These are phyloP conservation scores for Tylopilus subfusipes DNA, from an alignment of 768 basidiomycete species.

Conservation along the genomic window DNA sequence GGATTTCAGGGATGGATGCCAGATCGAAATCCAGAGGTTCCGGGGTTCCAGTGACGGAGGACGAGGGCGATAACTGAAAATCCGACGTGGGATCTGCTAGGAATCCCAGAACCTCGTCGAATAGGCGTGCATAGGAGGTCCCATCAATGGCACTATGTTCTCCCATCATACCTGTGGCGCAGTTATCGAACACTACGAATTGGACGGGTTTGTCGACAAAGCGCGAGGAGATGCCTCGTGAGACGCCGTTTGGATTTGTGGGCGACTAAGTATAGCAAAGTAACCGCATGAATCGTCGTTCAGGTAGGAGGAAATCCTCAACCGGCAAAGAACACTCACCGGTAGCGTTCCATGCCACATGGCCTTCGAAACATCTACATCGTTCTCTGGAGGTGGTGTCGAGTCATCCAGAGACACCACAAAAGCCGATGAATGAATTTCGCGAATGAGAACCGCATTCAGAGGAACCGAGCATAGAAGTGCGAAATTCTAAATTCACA, in stretches of 20 bases:
- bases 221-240: constrained; percentile 63
- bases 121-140: constrained; percentile 72
- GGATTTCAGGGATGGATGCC: constrained; percentile 23
- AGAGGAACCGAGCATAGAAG: constrained; percentile 53
- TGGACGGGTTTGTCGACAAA: constrained; percentile 91
- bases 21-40: constrained; percentile 63
- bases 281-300: neutral
- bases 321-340: constrained; percentile 37
- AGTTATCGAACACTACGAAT: constrained; percentile 82
- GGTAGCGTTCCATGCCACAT: constrained; percentile 77
- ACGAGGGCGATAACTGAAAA: constrained; percentile 40
- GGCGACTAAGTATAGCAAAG: constrained; percentile 6
- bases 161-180: constrained; percentile 81
- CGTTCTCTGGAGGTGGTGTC: constrained; percentile 39
- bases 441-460: constrained; percentile 63
- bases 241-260: constrained; percentile 23
- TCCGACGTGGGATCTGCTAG: constrained; percentile 63
- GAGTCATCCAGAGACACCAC: too few species aligned
- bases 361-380: constrained; percentile 60
- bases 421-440: too few species aligned
- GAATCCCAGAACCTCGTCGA: constrained; percentile 62
- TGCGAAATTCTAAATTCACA: constrained; percentile 53
- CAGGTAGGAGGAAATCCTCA: neutral
- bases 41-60: constrained; percentile 31
- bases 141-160: constrained; percentile 94